Percentiles rank a stretch among this genome's conserved stretches.
phyloP scores from a whole-genome alignment of 2,329 filamentous ascomycete genomes.

The Phyllachora maydis region DNA sequence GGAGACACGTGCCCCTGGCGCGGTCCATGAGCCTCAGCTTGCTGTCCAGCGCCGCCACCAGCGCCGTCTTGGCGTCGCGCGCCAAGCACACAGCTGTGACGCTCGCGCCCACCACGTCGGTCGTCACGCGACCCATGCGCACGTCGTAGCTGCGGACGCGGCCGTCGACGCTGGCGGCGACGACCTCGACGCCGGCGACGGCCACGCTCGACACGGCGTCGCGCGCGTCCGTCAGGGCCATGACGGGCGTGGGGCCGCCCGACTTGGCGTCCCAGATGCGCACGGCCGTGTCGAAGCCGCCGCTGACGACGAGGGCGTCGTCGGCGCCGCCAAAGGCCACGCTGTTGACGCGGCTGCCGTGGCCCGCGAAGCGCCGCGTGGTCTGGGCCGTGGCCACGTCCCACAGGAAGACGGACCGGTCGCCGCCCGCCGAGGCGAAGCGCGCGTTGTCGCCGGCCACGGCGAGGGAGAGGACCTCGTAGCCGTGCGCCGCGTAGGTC shows the following conservation, averaged over 20 bases:
- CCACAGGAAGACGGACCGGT: conserved; percentile 85
- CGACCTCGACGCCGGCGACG: conserved; percentile 33
- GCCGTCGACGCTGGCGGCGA: conserved; percentile 69
- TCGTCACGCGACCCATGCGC: conserved; percentile 47
- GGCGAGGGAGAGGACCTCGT: conserved; percentile 68
- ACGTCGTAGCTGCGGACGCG: conserved; percentile 67
- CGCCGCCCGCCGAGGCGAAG: conserved; percentile 76
- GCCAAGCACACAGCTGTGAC: conserved; percentile 62
- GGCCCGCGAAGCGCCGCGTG: conserved; percentile 53
- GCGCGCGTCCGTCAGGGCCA: conserved; percentile 50
- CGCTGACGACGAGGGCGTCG: conserved; percentile 52
- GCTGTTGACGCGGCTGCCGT: conserved; percentile 55
- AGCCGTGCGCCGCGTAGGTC: conserved; percentile 75
- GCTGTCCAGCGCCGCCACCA: conserved; percentile 60
- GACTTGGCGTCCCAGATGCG: conserved; percentile 53
- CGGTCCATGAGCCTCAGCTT: conserved; percentile 67
- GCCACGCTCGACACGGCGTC: conserved; percentile 40
- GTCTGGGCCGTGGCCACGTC: conserved; percentile 72
- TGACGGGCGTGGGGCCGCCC: conserved; percentile 37
- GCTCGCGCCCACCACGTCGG: conserved; percentile 46
- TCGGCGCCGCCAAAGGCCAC: conserved; percentile 60
- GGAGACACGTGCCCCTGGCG: conserved; percentile 49
- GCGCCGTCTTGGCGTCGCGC: conserved; percentile 49
- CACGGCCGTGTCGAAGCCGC: conserved; percentile 57
- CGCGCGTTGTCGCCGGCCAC: conserved; percentile 60